Evolutionary conservation across 75 land plant genomes (phyloP).

Genomic region (Cupressus sempervirens): DNA sequence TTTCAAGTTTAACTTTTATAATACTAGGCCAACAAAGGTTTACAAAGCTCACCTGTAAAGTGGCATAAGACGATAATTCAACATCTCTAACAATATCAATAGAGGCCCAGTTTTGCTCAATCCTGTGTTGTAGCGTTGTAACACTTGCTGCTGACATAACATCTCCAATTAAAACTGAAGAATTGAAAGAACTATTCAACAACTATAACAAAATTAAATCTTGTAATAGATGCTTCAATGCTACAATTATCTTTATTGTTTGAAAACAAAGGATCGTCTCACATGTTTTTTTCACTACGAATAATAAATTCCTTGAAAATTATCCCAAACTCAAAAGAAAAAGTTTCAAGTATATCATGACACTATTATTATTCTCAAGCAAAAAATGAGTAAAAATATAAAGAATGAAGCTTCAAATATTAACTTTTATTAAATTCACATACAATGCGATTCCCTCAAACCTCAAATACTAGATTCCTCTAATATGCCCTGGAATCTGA

Average conservation of each 20-base stretch:
- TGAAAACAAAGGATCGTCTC: not conserved
- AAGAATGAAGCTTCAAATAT: not conserved
- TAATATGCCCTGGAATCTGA: too few relatives aligned
- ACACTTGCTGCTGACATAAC: constrained; percentile 41
- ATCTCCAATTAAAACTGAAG: not conserved
- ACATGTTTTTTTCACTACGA: not conserved
- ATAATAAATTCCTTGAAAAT: not conserved
- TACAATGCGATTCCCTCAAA: not conserved
- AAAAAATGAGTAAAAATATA: not conserved
- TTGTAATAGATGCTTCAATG: not conserved
- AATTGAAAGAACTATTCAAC: not conserved
- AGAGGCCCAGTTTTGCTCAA: constrained; percentile 66
- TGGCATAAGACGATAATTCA: constrained; percentile 81
- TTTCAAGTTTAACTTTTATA: not conserved
- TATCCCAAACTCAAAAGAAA: not conserved
- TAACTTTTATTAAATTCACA: not conserved
- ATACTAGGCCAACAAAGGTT: not conserved
- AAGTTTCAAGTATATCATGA: not conserved
- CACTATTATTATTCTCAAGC: not conserved
- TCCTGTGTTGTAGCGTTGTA: constrained; percentile 59
- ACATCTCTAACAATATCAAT: constrained; percentile 70
- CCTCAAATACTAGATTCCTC: too few relatives aligned
- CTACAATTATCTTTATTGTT: not conserved
- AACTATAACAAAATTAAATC: not conserved
- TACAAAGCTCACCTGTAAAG: constrained; percentile 63